Base-by-base conservation (phyloP, 192 early-diverging fungal species). In the Cladochytrium replicatum region DNA sequence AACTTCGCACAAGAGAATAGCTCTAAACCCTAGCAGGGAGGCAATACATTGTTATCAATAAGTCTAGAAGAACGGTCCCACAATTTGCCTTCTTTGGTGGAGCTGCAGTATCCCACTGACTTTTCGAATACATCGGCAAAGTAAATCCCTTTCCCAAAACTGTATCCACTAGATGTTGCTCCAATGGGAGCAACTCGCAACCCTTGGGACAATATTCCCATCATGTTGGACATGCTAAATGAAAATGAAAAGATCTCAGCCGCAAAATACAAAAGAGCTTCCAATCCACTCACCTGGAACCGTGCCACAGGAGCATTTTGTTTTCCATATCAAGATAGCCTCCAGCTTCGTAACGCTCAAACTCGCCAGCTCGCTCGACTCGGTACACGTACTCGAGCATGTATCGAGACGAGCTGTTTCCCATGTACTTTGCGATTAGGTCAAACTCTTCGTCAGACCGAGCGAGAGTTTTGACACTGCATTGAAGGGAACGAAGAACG, bases 131-230 rank as follows among this genome's bases (percentile, higher is more conserved):
- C 64, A 56, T 88, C 84, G 1, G 80, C 85, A 58, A 88, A 88
- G 42, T 88, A 88, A 4, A 86, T 66, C 6, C 81, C 85, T 29
- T 83, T 83, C 48, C 84, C 85, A 53, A 88, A 81, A 75, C 84
- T 80, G 47, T 81, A 78, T 25, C 84, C 51, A 2, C 61, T 69
- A 6, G 48, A 58, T 1, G 76, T 68, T 4, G 72, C 81, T 32
- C 82, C 75, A 13, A 72, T 58, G 17, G 81, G 81, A 2, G 81
- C 83, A 42, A 74, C 57, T 41, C 41, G 39, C 4, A 73, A 54
- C 6, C 63, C 82, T 38, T 78, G 71, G 32, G 65, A 71, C 27
- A 83, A 50, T 50, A 83, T 84, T 43, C 82, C 80, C 8, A 74
- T 54, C 58, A 78, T 78, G 52, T 88, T 88, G 11, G 72, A 71